Evolutionary conservation across 2,329 filamentous ascomycete genomes (phyloP).

Genomic region (Ophiostoma tasmaniense): DNA sequence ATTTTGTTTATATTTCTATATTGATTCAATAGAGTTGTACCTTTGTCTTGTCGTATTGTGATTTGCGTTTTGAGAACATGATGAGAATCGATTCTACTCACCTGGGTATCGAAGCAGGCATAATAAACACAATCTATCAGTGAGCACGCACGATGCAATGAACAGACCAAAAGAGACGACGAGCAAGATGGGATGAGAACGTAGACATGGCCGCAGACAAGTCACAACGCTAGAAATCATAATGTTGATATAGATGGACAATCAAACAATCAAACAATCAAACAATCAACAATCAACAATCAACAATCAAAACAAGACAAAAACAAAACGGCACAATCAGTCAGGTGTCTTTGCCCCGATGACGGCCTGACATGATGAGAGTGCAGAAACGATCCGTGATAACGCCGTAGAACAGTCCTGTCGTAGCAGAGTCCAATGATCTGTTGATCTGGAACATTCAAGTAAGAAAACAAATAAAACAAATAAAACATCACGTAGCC

Average conservation of each 20-base stretch:
- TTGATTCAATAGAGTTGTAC: not conserved
- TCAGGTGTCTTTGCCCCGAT: not conserved
- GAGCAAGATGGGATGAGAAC: not conserved
- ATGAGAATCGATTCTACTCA: not conserved
- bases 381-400: not conserved
- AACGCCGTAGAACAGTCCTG: not conserved
- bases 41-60: not conserved
- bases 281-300: no score
- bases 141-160: not conserved
- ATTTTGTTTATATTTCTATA: slow-evolving; percentile 4
- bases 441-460: not conserved
- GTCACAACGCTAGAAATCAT: not conserved
- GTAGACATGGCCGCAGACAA: not conserved
- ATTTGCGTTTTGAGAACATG: not conserved
- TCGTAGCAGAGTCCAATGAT: not conserved
- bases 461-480: not conserved
- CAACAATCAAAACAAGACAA: no score
- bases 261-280: no score
- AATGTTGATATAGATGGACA: not conserved
- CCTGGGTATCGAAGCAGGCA: not conserved
- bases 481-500: not conserved
- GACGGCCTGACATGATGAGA: not conserved
- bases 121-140: not conserved
- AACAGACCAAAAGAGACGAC: not conserved
- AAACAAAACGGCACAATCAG: not conserved